Percentiles rank a stretch among this genome's conserved stretches.
Conservation (phyloP, 192 early-diverging fungal genomes). For the Coemansia aciculifera region DNA sequence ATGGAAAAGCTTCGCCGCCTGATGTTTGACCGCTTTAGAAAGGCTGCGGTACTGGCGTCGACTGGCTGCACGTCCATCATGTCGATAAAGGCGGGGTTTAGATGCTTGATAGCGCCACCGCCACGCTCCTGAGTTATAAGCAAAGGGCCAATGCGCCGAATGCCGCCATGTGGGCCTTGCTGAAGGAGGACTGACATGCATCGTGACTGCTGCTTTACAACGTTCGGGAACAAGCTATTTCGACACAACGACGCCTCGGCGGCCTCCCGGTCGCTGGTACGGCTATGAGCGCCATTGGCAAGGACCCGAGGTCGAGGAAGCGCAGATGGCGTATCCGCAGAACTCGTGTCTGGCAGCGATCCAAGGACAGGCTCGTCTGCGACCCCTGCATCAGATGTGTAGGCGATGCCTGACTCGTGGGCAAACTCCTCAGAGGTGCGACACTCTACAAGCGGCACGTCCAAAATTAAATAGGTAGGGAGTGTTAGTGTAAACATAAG, state of each 20-base stretch:
- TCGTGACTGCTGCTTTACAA: constrained; percentile 52
- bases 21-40: constrained; percentile 47
- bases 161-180: constrained; percentile 54
- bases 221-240: constrained; percentile 53
- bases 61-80: constrained; percentile 57
- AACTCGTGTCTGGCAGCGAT: not conserved
- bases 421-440: constrained; percentile 44
- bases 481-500: constrained; percentile 24
- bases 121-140: constrained; percentile 50
- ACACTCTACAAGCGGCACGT: constrained; percentile 43
- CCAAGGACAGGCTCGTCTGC: not conserved
- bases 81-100: constrained; percentile 52
- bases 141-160: constrained; percentile 47
- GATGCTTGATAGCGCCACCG: constrained; percentile 33
- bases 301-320: not conserved
- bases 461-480: constrained; percentile 14
- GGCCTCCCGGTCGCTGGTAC: constrained; percentile 11
- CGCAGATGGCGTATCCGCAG: not conserved
- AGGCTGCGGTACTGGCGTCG: constrained; percentile 27
- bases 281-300: constrained; percentile 12
- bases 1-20: constrained; percentile 50
- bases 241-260: constrained; percentile 26
- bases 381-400: constrained; percentile 9
- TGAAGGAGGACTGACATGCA: constrained; percentile 52
- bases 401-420: constrained; percentile 33